phyloP scores from a whole-genome alignment of 352 stramenopile genomes.

The Elongisporangium prolatum region DNA sequence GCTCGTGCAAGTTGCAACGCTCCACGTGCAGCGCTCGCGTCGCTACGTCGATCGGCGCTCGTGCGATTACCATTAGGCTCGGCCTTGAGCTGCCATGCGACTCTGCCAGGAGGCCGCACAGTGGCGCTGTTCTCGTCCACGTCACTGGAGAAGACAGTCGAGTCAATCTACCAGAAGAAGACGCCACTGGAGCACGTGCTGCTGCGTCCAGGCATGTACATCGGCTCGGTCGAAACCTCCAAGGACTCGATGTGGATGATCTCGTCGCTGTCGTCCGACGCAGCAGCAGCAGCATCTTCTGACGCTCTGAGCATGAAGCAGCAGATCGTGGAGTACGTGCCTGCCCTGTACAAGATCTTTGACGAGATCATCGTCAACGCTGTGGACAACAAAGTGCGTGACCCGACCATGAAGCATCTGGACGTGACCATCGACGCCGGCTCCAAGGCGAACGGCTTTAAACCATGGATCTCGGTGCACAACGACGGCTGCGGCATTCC shows the following conservation, averaged over 20 bases:
- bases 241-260: slow-evolving; percentile 82
- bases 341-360: slow-evolving; percentile 98
- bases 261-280: slow-evolving; percentile 32
- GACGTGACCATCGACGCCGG: slow-evolving; percentile 71
- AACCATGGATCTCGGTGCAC: slow-evolving; percentile 93
- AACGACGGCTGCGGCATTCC: slow-evolving; percentile 99
- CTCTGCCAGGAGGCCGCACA: background rate
- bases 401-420: slow-evolving; percentile 68
- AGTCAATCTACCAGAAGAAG: slow-evolving; percentile 89
- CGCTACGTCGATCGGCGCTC: slow-evolving; percentile 1
- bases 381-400: slow-evolving; percentile 93
- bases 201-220: slow-evolving; percentile 90
- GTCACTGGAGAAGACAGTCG: slow-evolving; percentile 44
- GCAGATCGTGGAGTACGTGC: slow-evolving; percentile 72
- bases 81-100: background rate
- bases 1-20: background rate
- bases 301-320: slow-evolving; percentile 54
- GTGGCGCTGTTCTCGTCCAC: slow-evolving; percentile 7
- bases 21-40: background rate
- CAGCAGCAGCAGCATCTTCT: slow-evolving; percentile 10
- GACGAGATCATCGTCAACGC: slow-evolving; percentile 99
- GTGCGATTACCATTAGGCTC: background rate
- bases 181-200: slow-evolving; percentile 88
- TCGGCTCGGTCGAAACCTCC: slow-evolving; percentile 79
- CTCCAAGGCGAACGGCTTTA: slow-evolving; percentile 45